These are phyloP conservation scores for Scheffersomyces ergatensis DNA, from an alignment of 805 yeast genomes.

Conservation along the genomic window DNA sequence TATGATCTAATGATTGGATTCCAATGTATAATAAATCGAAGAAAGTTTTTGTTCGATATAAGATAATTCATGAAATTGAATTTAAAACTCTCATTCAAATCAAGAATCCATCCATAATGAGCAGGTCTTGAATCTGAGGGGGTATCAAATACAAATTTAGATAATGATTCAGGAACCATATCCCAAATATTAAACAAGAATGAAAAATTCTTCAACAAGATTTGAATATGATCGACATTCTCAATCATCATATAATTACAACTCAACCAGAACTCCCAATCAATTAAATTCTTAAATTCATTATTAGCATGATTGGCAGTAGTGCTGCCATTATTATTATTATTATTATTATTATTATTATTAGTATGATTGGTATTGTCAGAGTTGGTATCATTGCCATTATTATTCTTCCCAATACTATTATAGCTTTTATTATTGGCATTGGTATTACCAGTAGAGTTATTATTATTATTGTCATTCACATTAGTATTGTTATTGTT, in stretches of 20 bases:
- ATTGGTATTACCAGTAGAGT: too few relatives aligned
- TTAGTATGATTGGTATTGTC: not conserved
- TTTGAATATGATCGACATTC: slow-evolving; percentile 57
- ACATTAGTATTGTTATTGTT: not conserved
- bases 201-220: slow-evolving; percentile 62
- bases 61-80: slow-evolving; percentile 55
- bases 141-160: slow-evolving; percentile 7
- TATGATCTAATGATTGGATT: slow-evolving; percentile 71
- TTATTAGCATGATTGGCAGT: not conserved
- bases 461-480: not conserved
- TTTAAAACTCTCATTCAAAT: slow-evolving; percentile 40
- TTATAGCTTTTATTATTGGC: slow-evolving; percentile 3
- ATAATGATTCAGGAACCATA: slow-evolving; percentile 45
- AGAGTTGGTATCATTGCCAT: not conserved
- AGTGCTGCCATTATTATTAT: not conserved
- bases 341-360: not conserved
- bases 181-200: slow-evolving; percentile 76
- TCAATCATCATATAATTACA: slow-evolving; percentile 57
- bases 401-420: not conserved
- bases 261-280: slow-evolving; percentile 79
- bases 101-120: slow-evolving; percentile 35
- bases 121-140: not conserved
- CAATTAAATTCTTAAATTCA: slow-evolving; percentile 26
- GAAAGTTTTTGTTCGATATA: slow-evolving; percentile 50
- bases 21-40: slow-evolving; percentile 70